These are phyloP conservation scores for Boletus coccyginus DNA, from an alignment of 768 basidiomycete species.

Conservation along the genomic window DNA sequence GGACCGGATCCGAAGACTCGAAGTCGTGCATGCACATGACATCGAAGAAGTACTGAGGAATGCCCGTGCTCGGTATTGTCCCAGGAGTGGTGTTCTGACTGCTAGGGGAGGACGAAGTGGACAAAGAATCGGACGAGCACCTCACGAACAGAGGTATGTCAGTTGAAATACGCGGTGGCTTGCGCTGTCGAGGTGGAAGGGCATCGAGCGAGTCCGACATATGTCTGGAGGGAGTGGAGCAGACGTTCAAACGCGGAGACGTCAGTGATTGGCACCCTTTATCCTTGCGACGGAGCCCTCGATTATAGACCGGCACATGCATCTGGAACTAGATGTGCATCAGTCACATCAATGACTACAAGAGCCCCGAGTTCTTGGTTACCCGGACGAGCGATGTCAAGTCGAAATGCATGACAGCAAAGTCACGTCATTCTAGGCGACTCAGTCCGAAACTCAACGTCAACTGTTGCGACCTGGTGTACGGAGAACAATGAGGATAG, in stretches of 20 bases:
- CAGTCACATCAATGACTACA: neutral
- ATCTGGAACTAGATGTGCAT: too few relatives aligned
- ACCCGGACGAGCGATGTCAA: neutral
- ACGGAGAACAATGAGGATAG: neutral
- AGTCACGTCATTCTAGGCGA: neutral
- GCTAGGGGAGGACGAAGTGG: conserved; percentile 17
- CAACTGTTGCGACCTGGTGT: neutral
- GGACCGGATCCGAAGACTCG: conserved; percentile 7
- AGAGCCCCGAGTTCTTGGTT: neutral
- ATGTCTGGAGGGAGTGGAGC: neutral
- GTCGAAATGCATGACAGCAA: neutral
- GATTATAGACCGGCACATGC: too few relatives aligned
- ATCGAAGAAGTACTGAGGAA: conserved; percentile 33
- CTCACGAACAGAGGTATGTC: too few relatives aligned
- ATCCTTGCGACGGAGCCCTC: too few relatives aligned
- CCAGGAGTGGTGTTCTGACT: conserved; percentile 7
- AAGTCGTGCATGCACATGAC: conserved; percentile 71
- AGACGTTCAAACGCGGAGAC: neutral
- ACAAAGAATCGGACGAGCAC: conserved; percentile 28
- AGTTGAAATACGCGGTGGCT: too few relatives aligned
- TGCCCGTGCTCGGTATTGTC: conserved; percentile 32
- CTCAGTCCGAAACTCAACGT: neutral
- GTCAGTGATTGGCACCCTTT: neutral
- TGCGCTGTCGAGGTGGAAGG: neutral
- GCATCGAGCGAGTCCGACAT: conserved; percentile 10